These are phyloP conservation scores for Globisporangium mamillatum DNA, from an alignment of 352 stramenopile genomes.

Conservation along the genomic window DNA sequence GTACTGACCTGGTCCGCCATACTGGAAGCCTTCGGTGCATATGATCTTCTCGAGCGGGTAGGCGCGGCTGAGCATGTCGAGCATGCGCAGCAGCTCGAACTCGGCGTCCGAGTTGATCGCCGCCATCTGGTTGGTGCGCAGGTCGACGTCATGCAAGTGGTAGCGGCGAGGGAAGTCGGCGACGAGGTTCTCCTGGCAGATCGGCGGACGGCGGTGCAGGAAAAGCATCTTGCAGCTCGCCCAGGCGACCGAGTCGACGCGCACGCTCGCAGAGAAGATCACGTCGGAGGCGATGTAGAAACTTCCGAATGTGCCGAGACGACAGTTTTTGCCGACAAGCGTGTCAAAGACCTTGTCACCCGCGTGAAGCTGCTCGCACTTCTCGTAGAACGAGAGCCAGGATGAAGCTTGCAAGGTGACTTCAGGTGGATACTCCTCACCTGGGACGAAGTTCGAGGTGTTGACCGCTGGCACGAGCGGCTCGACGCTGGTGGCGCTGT, in stretches of 20 bases:
- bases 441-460: conserved; percentile 11
- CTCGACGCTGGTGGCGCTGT: conserved; percentile 5
- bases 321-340: conserved; percentile 24
- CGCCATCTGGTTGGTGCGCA: conserved; percentile 23
- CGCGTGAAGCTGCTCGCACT: conserved; percentile 27
- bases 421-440: conserved; percentile 18
- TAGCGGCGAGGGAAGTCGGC: conserved; percentile 48
- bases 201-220: conserved; percentile 37
- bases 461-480: conserved; percentile 21
- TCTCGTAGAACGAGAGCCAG: conserved; percentile 31
- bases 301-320: conserved; percentile 17
- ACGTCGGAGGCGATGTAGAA: conserved; percentile 26
- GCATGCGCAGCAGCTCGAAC: conserved; percentile 41
- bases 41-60: conserved; percentile 33
- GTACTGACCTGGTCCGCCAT: conserved; percentile 21
- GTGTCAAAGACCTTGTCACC: conserved; percentile 10
- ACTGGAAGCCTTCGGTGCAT: conserved; percentile 48
- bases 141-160: conserved; percentile 24
- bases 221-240: conserved; percentile 53
- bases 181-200: conserved; percentile 62
- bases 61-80: conserved; percentile 44
- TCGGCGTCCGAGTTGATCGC: conserved; percentile 48
- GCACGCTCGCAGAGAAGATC: conserved; percentile 34
- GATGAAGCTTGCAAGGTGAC: conserved; percentile 11
- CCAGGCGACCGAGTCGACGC: conserved; percentile 57